These are phyloP conservation scores for Talaromyces verruculosus DNA, from an alignment of 2,329 filamentous ascomycete genomes.

Conservation along the genomic window DNA sequence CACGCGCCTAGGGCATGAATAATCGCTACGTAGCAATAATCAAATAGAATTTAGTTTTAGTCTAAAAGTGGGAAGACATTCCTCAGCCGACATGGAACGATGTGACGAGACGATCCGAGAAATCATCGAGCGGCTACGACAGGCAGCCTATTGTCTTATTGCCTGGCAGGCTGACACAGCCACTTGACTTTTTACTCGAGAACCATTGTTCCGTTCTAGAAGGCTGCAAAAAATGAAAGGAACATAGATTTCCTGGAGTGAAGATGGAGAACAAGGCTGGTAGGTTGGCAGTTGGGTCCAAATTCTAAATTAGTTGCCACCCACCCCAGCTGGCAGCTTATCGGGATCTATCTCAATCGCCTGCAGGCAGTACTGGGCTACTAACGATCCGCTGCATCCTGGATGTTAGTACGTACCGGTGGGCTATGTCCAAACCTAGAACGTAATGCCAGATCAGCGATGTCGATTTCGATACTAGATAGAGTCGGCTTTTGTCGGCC, in stretches of 20 bases:
- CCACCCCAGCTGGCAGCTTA: conserved; percentile 8
- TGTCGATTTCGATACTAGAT: background rate
- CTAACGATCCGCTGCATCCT: background rate
- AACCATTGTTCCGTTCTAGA: background rate
- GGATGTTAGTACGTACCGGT: background rate
- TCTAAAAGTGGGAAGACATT: conserved; percentile 13
- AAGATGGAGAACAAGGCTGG: background rate
- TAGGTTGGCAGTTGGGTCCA: conserved; percentile 8
- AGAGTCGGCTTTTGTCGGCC: background rate
- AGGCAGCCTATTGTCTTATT: background rate
- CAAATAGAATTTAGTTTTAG: conserved; percentile 9
- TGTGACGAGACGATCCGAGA: conserved; percentile 19
- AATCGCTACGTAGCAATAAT: background rate
- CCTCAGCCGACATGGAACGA: conserved; percentile 19
- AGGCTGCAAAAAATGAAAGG: background rate
- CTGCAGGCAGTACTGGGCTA: background rate
- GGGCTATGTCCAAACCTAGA: background rate
- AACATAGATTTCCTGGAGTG: background rate
- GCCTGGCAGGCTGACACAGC: conserved; percentile 10
- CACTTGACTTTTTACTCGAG: background rate
- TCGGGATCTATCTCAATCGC: conserved; percentile 9
- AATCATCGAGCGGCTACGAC: conserved; percentile 1
- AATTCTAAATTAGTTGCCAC: conserved; percentile 17
- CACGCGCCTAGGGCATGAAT: conserved; percentile 4
- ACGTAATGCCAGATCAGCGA: background rate